Base-by-base conservation (phyloP, 768 basidiomycete genomes). In the Suillus subaureus region DNA sequence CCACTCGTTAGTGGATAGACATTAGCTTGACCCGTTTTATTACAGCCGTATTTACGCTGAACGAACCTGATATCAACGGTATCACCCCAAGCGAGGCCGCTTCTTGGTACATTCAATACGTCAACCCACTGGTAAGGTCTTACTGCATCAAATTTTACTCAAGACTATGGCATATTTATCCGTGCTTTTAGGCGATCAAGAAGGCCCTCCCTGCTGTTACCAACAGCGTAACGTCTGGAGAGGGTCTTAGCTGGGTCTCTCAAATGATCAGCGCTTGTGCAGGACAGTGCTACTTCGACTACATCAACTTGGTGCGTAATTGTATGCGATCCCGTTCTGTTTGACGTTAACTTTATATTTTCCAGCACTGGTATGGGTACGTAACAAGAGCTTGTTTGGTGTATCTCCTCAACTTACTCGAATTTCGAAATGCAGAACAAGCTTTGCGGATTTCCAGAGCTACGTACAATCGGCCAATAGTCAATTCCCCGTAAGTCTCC, bases 191-290 rank as follows among this genome's bases (percentile, higher is more conserved):
- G 79, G 12, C 73, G 0, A 77, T 80, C 47, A 78, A 77, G 73
- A 80, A 79, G 61, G 79, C 79, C 2, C 75, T 80, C 37, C 79
- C 79, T 6, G 74, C 79, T 0, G 73, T 80, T 9, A 75, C 78
- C 12, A 77, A 79, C 23, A 79, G 77, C n/a, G 62, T 65, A 13
- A 33, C 62, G 7, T 26, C 78, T 40, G 78, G 78, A 2, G 52
- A 79, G 63, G 79, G 79, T 18, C 62, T 80, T 31, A 72, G 70
- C 39, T 80, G 79, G 80, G 33, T 80, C 31, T 69, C 72, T 26
- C 60, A 78, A 61, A 75, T 81, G 72, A 74, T 80, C 63, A 60
- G 47, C 21, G 77, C 77, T 11, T 80, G 79, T 64, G 72, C 65
- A 35, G 77, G 78, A 23, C n/a, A 62, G n/a, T 80, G 79, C 66